phyloP scores from a whole-genome alignment of 2,329 filamentous ascomycete genomes.

The Chrysoporthe austroafricana region DNA sequence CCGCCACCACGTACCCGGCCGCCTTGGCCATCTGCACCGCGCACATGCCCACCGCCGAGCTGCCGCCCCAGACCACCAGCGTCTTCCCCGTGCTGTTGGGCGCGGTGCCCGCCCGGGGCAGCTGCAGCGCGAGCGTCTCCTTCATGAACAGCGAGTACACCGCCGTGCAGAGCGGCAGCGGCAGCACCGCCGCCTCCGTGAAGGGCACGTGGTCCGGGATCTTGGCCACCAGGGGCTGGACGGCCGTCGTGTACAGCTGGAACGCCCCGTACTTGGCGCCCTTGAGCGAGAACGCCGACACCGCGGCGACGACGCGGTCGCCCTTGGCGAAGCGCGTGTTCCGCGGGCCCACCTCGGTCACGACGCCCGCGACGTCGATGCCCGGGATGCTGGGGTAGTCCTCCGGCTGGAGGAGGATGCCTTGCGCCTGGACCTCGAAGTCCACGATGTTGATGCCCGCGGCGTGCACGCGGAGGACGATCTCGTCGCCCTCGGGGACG shows the following conservation, averaged over 20 bases:
- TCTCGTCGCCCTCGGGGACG: background rate
- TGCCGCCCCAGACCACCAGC: slow-evolving; percentile 53
- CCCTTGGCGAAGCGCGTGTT: slow-evolving; percentile 32
- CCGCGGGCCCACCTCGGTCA: slow-evolving; percentile 38
- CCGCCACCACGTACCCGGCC: slow-evolving; percentile 28
- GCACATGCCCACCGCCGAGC: slow-evolving; percentile 41
- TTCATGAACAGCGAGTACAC: slow-evolving; percentile 33
- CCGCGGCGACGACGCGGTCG: slow-evolving; percentile 1
- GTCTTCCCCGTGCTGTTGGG: background rate
- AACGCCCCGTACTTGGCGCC: slow-evolving; percentile 31
- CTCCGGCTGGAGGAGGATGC: slow-evolving; percentile 30
- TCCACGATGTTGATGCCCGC: slow-evolving; percentile 39
- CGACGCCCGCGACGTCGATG: slow-evolving; percentile 40
- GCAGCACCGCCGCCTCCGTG: slow-evolving; percentile 34
- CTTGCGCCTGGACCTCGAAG: slow-evolving; percentile 7
- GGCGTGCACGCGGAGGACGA: slow-evolving; percentile 34
- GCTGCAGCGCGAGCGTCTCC: slow-evolving; percentile 31
- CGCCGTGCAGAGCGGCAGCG: slow-evolving; percentile 36
- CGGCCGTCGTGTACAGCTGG: slow-evolving; percentile 31
- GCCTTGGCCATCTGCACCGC: slow-evolving; percentile 31
- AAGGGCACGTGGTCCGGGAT: slow-evolving; percentile 35
- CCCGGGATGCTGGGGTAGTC: slow-evolving; percentile 40
- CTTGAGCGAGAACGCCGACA: background rate
- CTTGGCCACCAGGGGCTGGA: slow-evolving; percentile 9
- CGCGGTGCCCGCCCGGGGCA: slow-evolving; percentile 12